Conservation (phyloP, 2,329 filamentous ascomycete species). For the Neodidymelliopsis sp. region DNA sequence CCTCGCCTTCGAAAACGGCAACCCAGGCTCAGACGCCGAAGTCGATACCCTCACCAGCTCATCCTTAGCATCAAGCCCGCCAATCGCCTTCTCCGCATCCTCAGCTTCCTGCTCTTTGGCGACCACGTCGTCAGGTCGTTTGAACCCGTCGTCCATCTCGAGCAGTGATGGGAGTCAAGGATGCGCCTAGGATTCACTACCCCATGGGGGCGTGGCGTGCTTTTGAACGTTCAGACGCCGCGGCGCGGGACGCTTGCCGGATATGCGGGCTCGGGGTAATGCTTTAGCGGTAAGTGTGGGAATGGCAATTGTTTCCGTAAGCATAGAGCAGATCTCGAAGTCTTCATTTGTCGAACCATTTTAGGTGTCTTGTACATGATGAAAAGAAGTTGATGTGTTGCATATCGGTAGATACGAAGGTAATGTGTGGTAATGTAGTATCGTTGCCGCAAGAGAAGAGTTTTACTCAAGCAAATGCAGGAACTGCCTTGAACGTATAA, state of each 20-base stretch:
- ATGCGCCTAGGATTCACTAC: neutral
- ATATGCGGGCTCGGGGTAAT: constrained; percentile 6
- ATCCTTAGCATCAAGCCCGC: constrained; percentile 7
- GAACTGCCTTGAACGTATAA: no score
- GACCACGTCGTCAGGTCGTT: constrained; percentile 9
- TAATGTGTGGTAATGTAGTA: no score
- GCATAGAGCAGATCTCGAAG: neutral
- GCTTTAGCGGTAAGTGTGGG: constrained; percentile 14
- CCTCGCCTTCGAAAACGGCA: constrained; percentile 43
- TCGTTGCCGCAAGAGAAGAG: no score
- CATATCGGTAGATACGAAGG: neutral
- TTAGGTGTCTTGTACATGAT: neutral
- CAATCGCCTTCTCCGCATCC: constrained; percentile 6
- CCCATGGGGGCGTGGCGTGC: constrained; percentile 9
- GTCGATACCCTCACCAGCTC: constrained; percentile 17
- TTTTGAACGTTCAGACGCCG: constrained; percentile 16
- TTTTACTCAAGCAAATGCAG: no score
- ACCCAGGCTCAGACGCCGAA: constrained; percentile 6
- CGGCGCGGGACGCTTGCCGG: constrained; percentile 14
- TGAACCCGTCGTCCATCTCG: constrained; percentile 22
- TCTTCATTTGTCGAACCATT: neutral
- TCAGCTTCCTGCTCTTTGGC: constrained; percentile 6
- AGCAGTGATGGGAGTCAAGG: constrained; percentile 1
- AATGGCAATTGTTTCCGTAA: constrained; percentile 1
- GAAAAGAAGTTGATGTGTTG: neutral